A percentile compares a stretch with the other conserved stretches of the same genome.
Conservation (phyloP, 768 basidiomycete genomes). For the Candolleomyces efflorescens region DNA sequence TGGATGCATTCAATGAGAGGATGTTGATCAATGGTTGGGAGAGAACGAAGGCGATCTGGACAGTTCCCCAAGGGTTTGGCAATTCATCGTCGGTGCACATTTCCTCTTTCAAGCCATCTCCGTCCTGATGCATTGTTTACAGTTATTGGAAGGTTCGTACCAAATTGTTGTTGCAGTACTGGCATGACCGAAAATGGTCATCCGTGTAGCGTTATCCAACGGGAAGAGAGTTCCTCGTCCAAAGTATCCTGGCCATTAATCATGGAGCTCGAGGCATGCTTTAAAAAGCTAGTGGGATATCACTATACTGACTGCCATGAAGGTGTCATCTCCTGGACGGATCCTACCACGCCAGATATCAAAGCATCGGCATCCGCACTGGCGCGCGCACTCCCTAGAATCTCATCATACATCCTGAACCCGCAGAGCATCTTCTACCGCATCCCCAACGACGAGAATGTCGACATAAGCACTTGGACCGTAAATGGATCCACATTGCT, state of each 20-base stretch:
- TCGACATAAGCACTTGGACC: conserved; percentile 53
- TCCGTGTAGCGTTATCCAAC: conserved; percentile 46
- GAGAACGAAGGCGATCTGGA: conserved; percentile 67
- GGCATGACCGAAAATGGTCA: not conserved
- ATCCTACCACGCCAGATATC: conserved; percentile 51
- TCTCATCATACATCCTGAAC: conserved; percentile 44
- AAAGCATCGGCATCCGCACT: conserved; percentile 47
- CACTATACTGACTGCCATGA: not conserved
- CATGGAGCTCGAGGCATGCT: conserved; percentile 59
- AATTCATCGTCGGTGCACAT: conserved; percentile 40
- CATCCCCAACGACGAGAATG: conserved; percentile 29
- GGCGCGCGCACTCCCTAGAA: conserved; percentile 39
- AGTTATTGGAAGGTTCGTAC: too few relatives aligned
- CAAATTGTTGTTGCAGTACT: too few relatives aligned
- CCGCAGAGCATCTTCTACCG: conserved; percentile 37
- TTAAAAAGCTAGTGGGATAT: too few relatives aligned
- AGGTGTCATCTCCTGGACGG: conserved; percentile 51
- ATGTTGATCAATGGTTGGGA: conserved; percentile 65
- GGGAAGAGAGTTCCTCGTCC: conserved; percentile 64
- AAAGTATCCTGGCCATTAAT: conserved; percentile 64
- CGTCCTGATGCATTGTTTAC: too few relatives aligned
- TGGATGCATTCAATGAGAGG: conserved; percentile 61
- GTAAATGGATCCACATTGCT: conserved; percentile 37
- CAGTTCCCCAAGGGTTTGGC: conserved; percentile 78
- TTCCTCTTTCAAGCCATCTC: not conserved